A percentile compares a stretch with the other conserved stretches of the same genome.
These are phyloP conservation scores for Bretschneidera sinensis DNA, from an alignment of 345 rosid genomes.

Conservation along the genomic window DNA sequence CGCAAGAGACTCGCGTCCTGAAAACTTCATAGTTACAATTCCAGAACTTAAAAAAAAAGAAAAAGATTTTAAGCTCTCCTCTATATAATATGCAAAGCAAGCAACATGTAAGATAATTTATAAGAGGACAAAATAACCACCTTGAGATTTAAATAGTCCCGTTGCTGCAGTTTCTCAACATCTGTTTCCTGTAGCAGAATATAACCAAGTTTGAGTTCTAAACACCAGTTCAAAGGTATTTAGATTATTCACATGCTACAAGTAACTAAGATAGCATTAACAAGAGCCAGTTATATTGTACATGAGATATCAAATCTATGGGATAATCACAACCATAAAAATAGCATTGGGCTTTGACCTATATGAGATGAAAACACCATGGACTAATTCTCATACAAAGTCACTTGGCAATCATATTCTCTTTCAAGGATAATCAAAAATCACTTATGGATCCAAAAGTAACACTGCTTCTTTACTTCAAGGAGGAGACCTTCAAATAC, in stretches of 20 bases:
- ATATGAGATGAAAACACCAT: background rate
- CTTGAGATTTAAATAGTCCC: constrained; percentile 81
- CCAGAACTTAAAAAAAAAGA: constrained; percentile 5
- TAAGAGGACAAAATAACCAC: constrained; percentile 24
- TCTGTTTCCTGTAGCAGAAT: constrained; percentile 66
- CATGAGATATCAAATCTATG: background rate
- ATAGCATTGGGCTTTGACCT: no score
- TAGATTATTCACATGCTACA: background rate
- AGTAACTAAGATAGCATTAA: background rate
- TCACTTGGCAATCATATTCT: background rate
- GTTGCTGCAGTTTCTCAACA: constrained; percentile 81
- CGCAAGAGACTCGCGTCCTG: constrained; percentile 95
- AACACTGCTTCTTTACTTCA: background rate
- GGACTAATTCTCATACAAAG: background rate
- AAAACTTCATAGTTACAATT: constrained; percentile 22
- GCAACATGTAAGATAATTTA: constrained; percentile 5
- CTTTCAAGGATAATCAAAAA: background rate
- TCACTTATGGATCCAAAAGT: background rate
- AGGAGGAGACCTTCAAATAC: no score
- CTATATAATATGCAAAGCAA: background rate
- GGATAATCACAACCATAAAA: no score
- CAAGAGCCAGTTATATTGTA: no score
- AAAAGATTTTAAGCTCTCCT: background rate
- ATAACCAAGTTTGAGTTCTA: constrained; percentile 14
- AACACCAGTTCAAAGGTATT: background rate